Base-by-base conservation (phyloP, 441 rosid genomes). In the Pelargonium fulgidum region DNA sequence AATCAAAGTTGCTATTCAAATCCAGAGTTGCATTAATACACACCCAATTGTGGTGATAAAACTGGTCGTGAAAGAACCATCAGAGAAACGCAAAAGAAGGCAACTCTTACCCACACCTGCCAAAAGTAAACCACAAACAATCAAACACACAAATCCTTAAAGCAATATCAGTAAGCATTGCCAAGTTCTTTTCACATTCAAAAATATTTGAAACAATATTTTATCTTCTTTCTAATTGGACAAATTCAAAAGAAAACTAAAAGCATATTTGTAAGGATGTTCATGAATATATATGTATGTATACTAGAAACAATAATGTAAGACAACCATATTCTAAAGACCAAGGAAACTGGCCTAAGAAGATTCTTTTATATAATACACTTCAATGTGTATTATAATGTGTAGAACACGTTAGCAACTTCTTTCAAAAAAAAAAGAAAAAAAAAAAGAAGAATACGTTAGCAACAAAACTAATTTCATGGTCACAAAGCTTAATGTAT, bases 81-180 rank as follows among this genome's bases (percentile, higher is more conserved):
- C 99, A 0, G 97, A 94, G 86, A 94, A 94, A 72, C 99, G 92
- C 82, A 94, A 84, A 70, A 94, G 99, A 73, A 94, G 99, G 79
- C 99, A 94, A 90, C 99, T 91, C 92, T 94, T 94, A 67, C 99
- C 99, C 70, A 91, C 99, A 82, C 99, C 99, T 88, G 79, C 29
- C 59, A 52, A 59, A 50, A 8, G 62, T 19, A 56, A 56, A 56
- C 24, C 62, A 17, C 13, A 19, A 56, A 16, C 62, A 56, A 11
- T 56, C 11, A 56, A 56, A 56, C 62, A 17, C 19, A 2, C 9
- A 56, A 56, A 56, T 56, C 62, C 9, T 17, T 56, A 11, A 2
- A 17, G 62, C 20, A 5, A 56, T 17, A 24, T 7, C 16, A 56
- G 61, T 56, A 56, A 22, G 20, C 54, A 36, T 36, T 36, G 41